Conservation (phyloP, 192 early-diverging fungal species). For the Linnemannia schmuckeri region DNA sequence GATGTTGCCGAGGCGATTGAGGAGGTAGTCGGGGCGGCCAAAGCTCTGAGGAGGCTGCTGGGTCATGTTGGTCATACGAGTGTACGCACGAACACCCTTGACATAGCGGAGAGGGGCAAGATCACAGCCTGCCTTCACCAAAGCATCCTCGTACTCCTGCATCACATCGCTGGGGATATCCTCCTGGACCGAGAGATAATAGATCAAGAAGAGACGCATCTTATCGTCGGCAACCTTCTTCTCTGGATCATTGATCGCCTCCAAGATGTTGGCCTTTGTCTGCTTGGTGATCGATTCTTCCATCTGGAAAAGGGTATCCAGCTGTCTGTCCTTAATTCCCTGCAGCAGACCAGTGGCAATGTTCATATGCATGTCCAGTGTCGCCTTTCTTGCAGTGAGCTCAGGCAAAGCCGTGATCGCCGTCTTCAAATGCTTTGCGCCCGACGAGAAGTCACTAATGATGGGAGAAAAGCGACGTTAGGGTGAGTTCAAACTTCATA, state of each 20-base stretch:
- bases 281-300: slow-evolving; percentile 91
- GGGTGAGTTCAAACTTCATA: neutral
- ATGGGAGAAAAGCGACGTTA: neutral
- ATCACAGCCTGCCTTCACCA: slow-evolving; percentile 80
- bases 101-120: slow-evolving; percentile 85
- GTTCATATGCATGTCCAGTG: slow-evolving; percentile 99
- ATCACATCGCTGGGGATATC: slow-evolving; percentile 86
- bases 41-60: slow-evolving; percentile 59
- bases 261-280: slow-evolving; percentile 83
- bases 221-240: slow-evolving; percentile 91
- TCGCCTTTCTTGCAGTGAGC: slow-evolving; percentile 92
- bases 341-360: slow-evolving; percentile 92
- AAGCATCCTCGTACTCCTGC: slow-evolving; percentile 85
- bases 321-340: slow-evolving; percentile 90
- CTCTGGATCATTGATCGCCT: slow-evolving; percentile 84
- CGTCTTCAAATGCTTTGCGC: slow-evolving; percentile 88
- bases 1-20: slow-evolving; percentile 77
- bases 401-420: slow-evolving; percentile 96
- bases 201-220: slow-evolving; percentile 90
- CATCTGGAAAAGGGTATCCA: slow-evolving; percentile 94
- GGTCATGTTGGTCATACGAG: slow-evolving; percentile 71
- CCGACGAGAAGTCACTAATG: slow-evolving; percentile 80
- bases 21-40: slow-evolving; percentile 65
- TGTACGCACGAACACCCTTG: slow-evolving; percentile 76
- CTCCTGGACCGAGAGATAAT: slow-evolving; percentile 79